These are phyloP conservation scores for Epichloe glyceriae DNA, from an alignment of 2,329 filamentous ascomycete species.

Conservation along the genomic window DNA sequence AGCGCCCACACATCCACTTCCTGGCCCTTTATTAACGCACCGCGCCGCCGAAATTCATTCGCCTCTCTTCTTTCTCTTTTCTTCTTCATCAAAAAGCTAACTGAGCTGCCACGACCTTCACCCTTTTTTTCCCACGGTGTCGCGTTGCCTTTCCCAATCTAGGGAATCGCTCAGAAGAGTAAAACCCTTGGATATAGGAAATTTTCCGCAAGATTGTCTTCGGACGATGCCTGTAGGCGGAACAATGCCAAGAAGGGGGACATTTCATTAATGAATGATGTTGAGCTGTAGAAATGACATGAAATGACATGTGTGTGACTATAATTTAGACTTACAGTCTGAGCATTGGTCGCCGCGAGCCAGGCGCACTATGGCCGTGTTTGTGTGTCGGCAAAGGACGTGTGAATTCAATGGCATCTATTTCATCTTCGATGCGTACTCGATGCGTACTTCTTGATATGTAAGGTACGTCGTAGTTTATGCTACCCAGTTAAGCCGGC, in stretches of 20 bases:
- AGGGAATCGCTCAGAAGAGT: slow-evolving; percentile 44
- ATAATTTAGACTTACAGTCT: rapidly evolving
- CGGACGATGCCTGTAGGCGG: slow-evolving; percentile 30
- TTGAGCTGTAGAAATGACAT: not conserved
- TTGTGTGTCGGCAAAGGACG: no score
- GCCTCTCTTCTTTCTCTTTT: slow-evolving; percentile 24
- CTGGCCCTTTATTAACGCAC: slow-evolving; percentile 13
- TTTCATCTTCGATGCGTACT: no score
- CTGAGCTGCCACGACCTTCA: slow-evolving; percentile 53
- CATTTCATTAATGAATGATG: slow-evolving; percentile 15
- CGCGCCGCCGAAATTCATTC: slow-evolving; percentile 16
- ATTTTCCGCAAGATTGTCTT: slow-evolving; percentile 32
- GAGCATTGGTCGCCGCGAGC: no score
- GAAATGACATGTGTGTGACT: not conserved
- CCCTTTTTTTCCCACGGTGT: slow-evolving; percentile 40
- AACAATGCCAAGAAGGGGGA: slow-evolving; percentile 49
- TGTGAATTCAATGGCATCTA: not conserved
- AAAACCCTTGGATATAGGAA: slow-evolving; percentile 51
- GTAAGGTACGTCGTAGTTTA: no score
- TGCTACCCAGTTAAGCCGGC: no score
- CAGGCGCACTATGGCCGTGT: no score
- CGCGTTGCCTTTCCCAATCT: slow-evolving; percentile 43
- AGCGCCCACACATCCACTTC: slow-evolving; percentile 8
- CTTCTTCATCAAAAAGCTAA: slow-evolving; percentile 50
- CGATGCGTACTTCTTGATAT: no score